Evolutionary conservation across 2,329 filamentous ascomycete genomes (phyloP), one percentile per base, ranked within the genome.

Genomic region (Paecilomyces fulvus): DNA sequence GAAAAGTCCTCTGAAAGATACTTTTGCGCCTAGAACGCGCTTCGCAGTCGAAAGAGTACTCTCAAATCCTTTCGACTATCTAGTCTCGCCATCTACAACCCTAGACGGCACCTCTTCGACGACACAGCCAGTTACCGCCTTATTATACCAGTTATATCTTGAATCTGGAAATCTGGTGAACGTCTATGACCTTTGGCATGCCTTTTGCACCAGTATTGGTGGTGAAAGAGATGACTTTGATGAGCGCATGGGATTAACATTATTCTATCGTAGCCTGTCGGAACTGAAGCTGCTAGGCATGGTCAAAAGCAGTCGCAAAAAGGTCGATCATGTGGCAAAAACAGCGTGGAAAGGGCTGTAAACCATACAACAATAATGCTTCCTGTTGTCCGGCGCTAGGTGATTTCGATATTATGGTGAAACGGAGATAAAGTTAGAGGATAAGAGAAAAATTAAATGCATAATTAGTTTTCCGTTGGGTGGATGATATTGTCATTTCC

Each of bases 261-360:
- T 89, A 57, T 99, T 97, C 73, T 96, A 96, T 72, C 82, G 85
- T 59, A 89, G 83, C 4, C 72, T 97, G 60, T 90, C 92, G 0
- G 94, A 99, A 72, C 73, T 99, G 69, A 87, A 86, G 70, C 83
- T 86, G 55, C 79, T 99, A 65, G 94, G 94, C 7, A 87, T 96
- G 73, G 81, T 97, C 59, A 96, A 94, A 76, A 81, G 82, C 59
- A 97, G 88, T 67, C 89, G 87, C 74, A 96, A 92, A 79, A 96
- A 95, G 79, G 84, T 86, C 23, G 94, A 97, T 70, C 92, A 97
- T 73, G 77, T 97, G 63, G 86, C 90, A 43, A 97, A 96, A 77
- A 79, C 91, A 33, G 76, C 80, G 53, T 89, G 86, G 84, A 91
- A 88, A 70, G 94, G 92, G 1, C 54, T 73, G 43, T 73, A 67